phyloP scores from a whole-genome alignment of 1,284 basidiomycete genomes.

The Malassezia japonica region DNA sequence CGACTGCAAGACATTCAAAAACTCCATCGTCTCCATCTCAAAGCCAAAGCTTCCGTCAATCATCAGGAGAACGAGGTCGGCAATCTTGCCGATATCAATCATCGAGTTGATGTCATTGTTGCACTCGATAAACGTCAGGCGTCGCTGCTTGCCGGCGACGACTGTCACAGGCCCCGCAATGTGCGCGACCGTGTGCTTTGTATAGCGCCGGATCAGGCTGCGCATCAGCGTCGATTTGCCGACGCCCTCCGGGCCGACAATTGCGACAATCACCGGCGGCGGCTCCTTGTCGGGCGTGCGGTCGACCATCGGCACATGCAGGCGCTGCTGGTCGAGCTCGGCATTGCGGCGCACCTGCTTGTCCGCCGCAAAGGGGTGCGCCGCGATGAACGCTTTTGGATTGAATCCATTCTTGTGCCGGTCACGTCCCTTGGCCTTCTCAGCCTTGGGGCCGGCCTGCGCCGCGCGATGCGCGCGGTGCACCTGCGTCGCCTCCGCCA shows the following conservation, averaged over 20 bases:
- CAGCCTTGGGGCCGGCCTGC: constrained; percentile 38
- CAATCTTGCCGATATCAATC: constrained; percentile 95
- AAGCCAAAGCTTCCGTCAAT: constrained; percentile 96
- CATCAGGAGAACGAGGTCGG: constrained; percentile 90
- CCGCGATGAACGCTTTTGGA: constrained; percentile 88
- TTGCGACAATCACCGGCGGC: constrained; percentile 88
- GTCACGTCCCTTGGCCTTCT: constrained; percentile 24
- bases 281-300: constrained; percentile 75
- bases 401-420: constrained; percentile 59
- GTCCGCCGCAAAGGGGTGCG: constrained; percentile 52
- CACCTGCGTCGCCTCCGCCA: constrained; percentile 36
- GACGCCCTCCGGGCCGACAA: constrained; percentile 89
- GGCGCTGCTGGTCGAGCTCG: constrained; percentile 82
- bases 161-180: constrained; percentile 90
- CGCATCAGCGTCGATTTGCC: constrained; percentile 93
- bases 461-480: constrained; percentile 39
- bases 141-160: constrained; percentile 76
- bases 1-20: constrained; percentile 88
- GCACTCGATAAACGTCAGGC: constrained; percentile 92
- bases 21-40: constrained; percentile 99
- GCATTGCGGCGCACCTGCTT: constrained; percentile 78
- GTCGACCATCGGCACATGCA: constrained; percentile 92
- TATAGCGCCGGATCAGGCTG: constrained; percentile 80
- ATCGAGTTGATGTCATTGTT: constrained; percentile 96
- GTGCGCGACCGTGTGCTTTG: constrained; percentile 84